Conservation (phyloP, 768 basidiomycete genomes). For the Leucosporidium scottii region DNA sequence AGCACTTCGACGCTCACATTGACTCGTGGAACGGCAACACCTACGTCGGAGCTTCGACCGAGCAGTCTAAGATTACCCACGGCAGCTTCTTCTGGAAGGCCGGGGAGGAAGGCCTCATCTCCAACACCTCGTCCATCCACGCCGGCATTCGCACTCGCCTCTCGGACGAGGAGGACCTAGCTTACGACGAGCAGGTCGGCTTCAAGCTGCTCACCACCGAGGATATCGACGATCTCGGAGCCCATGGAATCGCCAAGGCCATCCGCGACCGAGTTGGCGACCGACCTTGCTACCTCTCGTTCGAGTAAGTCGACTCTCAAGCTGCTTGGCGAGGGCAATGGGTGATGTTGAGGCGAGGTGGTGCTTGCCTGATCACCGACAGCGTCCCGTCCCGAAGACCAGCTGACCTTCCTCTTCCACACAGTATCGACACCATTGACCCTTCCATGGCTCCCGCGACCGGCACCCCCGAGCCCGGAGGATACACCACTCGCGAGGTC, state of each 20-base stretch:
- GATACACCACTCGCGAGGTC: constrained; percentile 75
- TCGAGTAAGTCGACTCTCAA: too few relatives aligned
- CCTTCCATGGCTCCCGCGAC: constrained; percentile 70
- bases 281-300: constrained; percentile 63
- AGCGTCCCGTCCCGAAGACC: too few relatives aligned
- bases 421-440: constrained; percentile 71
- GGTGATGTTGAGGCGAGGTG: too few relatives aligned
- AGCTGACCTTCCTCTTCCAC: background rate
- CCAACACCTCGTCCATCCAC: constrained; percentile 62
- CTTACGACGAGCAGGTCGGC: constrained; percentile 19
- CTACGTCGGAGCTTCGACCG: background rate
- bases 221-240: constrained; percentile 34
- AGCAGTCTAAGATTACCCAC: constrained; percentile 44
- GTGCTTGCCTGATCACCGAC: too few relatives aligned
- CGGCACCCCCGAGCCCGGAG: constrained; percentile 76
- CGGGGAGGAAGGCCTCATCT: constrained; percentile 66
- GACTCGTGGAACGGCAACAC: constrained; percentile 9
- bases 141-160: constrained; percentile 79
- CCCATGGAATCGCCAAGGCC: constrained; percentile 59
- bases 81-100: constrained; percentile 73
- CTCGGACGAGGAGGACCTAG: constrained; percentile 45
- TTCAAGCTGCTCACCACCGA: constrained; percentile 24
- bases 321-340: too few relatives aligned
- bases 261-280: constrained; percentile 67
- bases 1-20: constrained; percentile 18